Base-by-base conservation (phyloP, 2,329 filamentous ascomycete species). In the Laburnicola sp. region DNA sequence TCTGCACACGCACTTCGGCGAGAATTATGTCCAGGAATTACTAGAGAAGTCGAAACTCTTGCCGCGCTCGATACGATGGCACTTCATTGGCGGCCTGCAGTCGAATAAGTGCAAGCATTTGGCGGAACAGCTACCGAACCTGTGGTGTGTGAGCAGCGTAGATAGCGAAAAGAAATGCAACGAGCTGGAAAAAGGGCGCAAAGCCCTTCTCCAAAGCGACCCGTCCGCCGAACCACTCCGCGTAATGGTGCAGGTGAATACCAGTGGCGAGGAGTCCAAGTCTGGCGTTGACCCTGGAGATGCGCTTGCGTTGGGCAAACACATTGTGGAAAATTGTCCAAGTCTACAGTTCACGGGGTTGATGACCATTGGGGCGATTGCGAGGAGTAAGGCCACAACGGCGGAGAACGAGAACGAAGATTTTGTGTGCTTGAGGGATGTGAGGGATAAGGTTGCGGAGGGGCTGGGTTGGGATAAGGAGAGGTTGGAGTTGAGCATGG, bases 361-460 rank as follows among this genome's bases (percentile, higher is more conserved):
- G 32, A 99, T 99, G 94, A 99, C 94, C 2, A 97, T 99, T 66
- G 94, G 94, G 1, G 91, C 93, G 16, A 96, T 97, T 71, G 93
- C 91, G 42, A 78, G 93, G 56, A 94, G 89, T 62, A 82, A 84
- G 64, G 89, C 83, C 11, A 88, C 85, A 1, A 76, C 73, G n/a
- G 53, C 82, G 0, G 91, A 89, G 61, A 87, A 79, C n/a, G 87
- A 93, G 74, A 97, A 97, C 71, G 91, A 95, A 72, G 94, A 99
- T 74, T 97, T 97, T 69, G 72, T 85, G 3, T 70, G 76, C 3
- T 73, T 99, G 67, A 78, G 77, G 44, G 80, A 87, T 65, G 86
- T 88, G 69, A 79, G 89, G 49, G 88, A 95, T 70, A 73, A 83
- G 10, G 84, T 97, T 2, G 82, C 80, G 2, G 67, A 75, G 65